phyloP scores from a whole-genome alignment of 345 rosid species.

The Acer yangbiense region DNA sequence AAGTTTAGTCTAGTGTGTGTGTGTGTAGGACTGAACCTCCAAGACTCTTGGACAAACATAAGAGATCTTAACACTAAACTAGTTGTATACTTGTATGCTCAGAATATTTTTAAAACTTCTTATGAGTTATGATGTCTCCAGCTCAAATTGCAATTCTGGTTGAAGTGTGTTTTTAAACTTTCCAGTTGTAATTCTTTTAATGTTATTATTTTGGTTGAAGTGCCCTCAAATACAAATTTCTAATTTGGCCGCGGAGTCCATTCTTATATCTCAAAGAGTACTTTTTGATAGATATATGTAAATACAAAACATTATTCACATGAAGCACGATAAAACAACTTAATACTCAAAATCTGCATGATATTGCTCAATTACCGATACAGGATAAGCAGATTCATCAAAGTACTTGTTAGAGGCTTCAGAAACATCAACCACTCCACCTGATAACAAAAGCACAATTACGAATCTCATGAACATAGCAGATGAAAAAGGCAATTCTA shows the following conservation, averaged over 20 bases:
- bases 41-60: not conserved
- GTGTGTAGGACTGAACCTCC: not conserved
- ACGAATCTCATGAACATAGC: constrained; percentile 5
- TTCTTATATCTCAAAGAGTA: too few species aligned
- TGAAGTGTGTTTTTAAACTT: too few species aligned
- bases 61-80: not conserved
- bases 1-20: not conserved
- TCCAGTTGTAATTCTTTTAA: too few species aligned
- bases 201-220: not conserved
- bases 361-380: constrained; percentile 41
- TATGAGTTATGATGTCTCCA: not conserved
- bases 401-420: constrained; percentile 55
- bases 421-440: constrained; percentile 70
- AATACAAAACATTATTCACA: not conserved
- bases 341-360: not conserved
- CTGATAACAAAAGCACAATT: constrained; percentile 35
- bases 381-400: constrained; percentile 66
- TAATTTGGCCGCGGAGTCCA: too few species aligned
- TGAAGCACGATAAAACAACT: not conserved
- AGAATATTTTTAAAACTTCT: not conserved
- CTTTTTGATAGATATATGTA: too few species aligned
- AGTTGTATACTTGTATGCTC: not conserved
- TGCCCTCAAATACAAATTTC: not conserved
- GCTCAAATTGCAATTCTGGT: not conserved
- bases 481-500: not conserved